These are phyloP conservation scores for Leucosporidium yakuticum DNA, from an alignment of 768 basidiomycete genomes.

Conservation along the genomic window DNA sequence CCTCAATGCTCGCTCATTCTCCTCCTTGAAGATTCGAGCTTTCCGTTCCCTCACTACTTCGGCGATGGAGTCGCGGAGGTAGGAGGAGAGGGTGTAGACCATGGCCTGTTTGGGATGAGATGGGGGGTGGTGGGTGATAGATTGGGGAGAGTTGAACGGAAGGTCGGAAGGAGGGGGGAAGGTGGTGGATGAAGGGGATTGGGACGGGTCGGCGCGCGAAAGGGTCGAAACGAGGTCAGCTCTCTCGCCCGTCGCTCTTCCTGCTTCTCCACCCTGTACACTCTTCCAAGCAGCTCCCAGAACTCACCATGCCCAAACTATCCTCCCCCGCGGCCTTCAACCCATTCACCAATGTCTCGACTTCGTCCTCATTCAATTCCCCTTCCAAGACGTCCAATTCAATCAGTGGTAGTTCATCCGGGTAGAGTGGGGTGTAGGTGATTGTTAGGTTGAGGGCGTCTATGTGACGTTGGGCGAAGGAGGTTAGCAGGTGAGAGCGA, in stretches of 20 bases:
- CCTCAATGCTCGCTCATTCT: conserved; percentile 64
- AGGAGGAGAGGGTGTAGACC: conserved; percentile 88
- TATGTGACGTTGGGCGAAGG: conserved; percentile 42
- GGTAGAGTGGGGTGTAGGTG: conserved; percentile 74
- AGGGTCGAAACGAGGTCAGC: too few species aligned
- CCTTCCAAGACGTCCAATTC: conserved; percentile 59
- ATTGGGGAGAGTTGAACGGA: not conserved
- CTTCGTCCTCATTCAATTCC: conserved; percentile 56
- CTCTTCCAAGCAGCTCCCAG: not conserved
- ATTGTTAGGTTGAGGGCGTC: conserved; percentile 69
- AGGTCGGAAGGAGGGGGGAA: not conserved
- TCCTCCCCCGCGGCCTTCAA: conserved; percentile 59
- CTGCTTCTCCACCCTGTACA: too few species aligned
- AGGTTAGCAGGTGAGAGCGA: not conserved
- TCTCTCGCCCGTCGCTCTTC: too few species aligned
- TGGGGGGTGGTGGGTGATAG: not conserved
- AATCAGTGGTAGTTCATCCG: conserved; percentile 71
- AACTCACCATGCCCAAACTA: conserved; percentile 55
- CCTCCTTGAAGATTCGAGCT: conserved; percentile 56
- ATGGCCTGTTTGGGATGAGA: conserved; percentile 57
- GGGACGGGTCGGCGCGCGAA: too few species aligned
- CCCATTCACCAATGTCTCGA: conserved; percentile 41
- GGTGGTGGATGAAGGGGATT: too few species aligned
- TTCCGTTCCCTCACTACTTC: conserved; percentile 57
- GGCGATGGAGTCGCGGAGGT: conserved; percentile 71